Evolutionary conservation across 257 asterid species (phyloP), one percentile per base, ranked within the genome.

Genomic region (Nicotiana tomentosiformis): DNA sequence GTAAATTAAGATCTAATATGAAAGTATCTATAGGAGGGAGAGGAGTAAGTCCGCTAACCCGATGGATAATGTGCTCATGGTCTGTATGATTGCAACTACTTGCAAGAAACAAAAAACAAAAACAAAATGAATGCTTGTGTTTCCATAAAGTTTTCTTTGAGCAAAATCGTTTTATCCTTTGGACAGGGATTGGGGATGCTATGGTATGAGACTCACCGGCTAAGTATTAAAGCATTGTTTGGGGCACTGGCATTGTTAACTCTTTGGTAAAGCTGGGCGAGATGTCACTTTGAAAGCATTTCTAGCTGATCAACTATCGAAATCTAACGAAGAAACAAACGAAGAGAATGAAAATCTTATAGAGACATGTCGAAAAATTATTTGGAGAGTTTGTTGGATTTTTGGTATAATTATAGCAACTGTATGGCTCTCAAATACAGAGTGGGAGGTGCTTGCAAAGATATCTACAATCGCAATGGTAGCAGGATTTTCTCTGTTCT

Each of bases 261-360:
- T 62, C 15, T 86, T 86, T 55, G 55, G 84, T 10, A 35, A 79
- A 29, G 86, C 86, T n/a, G 86, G 82, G n/a, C 39, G 17, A 53
- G 16, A 10, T 0, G 26, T 70, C 1, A 60, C 82, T 1, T n/a
- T 82, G 33, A 10, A 39, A 18, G 57, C 84, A 16, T 85, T 85
- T 70, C 84, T 85, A 14, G 86, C 33, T 7, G 88, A 85, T 78
- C 88, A 85, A 68, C 8, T 85, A 26, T 9, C 23, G 65, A 16
- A 18, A 15, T 33, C 1, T 35, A 53, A 64, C 33, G 32, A 10
- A 20, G 11, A 61, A 61, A 9, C 9, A 33, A 77, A 61, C 14
- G 56, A 35, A 60, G 80, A 85, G 29, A 77, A 43, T 1, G 65
- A 58, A 58, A 23, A n/a, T 2, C 26, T 58, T 58, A 58, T 58